A percentile compares a stretch with the other conserved stretches of the same genome.
These are phyloP conservation scores for Rhododendron ferrugineum DNA, from an alignment of 148 eudicot genomes.

Conservation along the genomic window DNA sequence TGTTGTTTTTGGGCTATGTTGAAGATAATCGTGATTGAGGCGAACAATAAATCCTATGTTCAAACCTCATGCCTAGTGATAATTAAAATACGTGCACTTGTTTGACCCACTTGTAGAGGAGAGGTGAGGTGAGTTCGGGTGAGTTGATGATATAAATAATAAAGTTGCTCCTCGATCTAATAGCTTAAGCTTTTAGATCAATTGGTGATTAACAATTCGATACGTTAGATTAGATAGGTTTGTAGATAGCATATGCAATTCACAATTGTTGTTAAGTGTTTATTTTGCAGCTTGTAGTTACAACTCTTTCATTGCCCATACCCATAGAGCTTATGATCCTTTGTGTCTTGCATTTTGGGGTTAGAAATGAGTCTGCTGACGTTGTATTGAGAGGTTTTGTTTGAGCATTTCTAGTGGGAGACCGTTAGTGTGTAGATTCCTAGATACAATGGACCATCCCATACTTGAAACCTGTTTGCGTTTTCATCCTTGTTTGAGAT, in stretches of 20 bases:
- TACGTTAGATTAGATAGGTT: neutral
- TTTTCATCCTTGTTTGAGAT: neutral
- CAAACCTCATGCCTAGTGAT: neutral
- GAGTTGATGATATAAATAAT: neutral
- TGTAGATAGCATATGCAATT: neutral
- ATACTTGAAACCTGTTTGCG: neutral
- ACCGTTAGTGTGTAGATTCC: neutral
- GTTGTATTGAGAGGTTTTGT: neutral
- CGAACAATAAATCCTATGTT: neutral
- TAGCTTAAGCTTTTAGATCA: neutral
- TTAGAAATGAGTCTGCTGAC: neutral
- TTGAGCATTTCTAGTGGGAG: neutral
- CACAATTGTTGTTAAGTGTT: neutral
- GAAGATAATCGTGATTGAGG: neutral
- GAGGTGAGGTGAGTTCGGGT: neutral
- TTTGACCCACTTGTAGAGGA: neutral
- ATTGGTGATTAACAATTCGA: neutral
- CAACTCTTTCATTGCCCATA: neutral
- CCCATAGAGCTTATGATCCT: neutral
- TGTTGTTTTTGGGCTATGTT: neutral
- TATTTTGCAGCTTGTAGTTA: neutral
- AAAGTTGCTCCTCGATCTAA: neutral
- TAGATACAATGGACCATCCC: neutral
- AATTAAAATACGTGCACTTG: neutral
- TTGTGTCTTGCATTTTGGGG: neutral